Percentiles rank a stretch among this genome's conserved stretches.
phyloP scores from a whole-genome alignment of 2,329 filamentous ascomycete species.

The Pleurostoma richardsiae region DNA sequence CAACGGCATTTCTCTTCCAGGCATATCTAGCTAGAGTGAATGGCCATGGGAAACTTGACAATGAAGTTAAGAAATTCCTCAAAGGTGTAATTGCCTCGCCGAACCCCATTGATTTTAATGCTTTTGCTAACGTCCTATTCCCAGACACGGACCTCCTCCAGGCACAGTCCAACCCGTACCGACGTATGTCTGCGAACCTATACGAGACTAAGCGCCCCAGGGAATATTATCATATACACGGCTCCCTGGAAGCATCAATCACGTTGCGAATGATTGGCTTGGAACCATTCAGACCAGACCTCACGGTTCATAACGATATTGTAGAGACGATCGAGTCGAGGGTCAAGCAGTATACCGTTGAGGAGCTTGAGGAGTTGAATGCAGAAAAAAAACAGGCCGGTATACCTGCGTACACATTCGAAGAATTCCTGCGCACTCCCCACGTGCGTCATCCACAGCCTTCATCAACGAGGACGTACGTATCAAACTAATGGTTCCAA shows the following conservation, averaged over 20 bases:
- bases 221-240: constrained; percentile 73
- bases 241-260: constrained; percentile 65
- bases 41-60: not conserved
- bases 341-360: constrained; percentile 47
- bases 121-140: too few relatives aligned
- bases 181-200: constrained; percentile 67
- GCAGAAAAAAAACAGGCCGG: constrained; percentile 52
- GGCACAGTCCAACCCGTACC: constrained; percentile 67
- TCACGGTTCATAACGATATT: constrained; percentile 55
- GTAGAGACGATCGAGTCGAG: constrained; percentile 54
- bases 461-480: too few relatives aligned
- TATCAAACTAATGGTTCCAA: too few relatives aligned
- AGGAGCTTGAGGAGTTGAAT: constrained; percentile 56
- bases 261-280: constrained; percentile 68
- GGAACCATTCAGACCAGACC: constrained; percentile 52
- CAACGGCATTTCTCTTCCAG: constrained; percentile 12
- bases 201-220: constrained; percentile 62
- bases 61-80: constrained; percentile 10
- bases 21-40: constrained; percentile 23
- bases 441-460: constrained; percentile 28
- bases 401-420: constrained; percentile 51
- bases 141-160: constrained; percentile 66
- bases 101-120: too few relatives aligned
- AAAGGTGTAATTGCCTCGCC: constrained; percentile 15
- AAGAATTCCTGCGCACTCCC: constrained; percentile 52